Base-by-base conservation (phyloP, 2,329 filamentous ascomycete species). In the Paraphaeosphaeria sporulosa region DNA sequence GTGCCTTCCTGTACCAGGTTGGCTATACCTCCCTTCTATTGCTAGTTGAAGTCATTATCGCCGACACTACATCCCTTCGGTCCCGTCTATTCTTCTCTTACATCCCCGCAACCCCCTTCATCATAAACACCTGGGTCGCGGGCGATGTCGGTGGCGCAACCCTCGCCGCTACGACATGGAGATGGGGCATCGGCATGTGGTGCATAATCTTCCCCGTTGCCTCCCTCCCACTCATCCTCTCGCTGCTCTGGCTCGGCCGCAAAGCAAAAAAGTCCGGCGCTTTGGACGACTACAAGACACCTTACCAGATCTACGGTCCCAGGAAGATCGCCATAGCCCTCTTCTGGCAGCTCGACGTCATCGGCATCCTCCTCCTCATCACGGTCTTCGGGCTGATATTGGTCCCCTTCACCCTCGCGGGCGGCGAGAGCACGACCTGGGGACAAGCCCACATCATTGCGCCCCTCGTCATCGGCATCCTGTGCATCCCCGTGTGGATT, bases 31-130 rank as follows among this genome's bases (percentile, higher is more conserved):
- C 82, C 65, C 79, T 89, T 27, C 79, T 88, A 19, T 77, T 90
- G 13, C 80, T 90, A 1, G 81, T 89, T 23, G 87, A 90, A 73
- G 85, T 90, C 67, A 83, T 90, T 60, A 79, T 90, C 48, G 87
- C 83, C 47, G 88, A 90, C 65, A 81, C 87, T 27, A 89, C 87
- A 1, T 89, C 88, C 1, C 84, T 86, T 7, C 84, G 87, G 15
- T 81, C 86, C 12, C 86, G 88, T 69, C 79, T 90, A 9, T 79
- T 90, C 65, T 90, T 89, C 79, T 88, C 85, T 50, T 90, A 88
- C 68, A 78, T 90, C 17, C 68, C 67, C 8, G 64, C 66, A 2
- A 27, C 56, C 5, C 67, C 67, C 8, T 70, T 71, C 49, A 32
- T 71, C 19, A 69, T 74, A 72, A 89, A 89, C 67, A 87, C 87